Percentiles rank a stretch among this genome's conserved stretches.
Conservation (phyloP, 1,284 basidiomycete species). For the Papiliotrema nemorosa region DNA sequence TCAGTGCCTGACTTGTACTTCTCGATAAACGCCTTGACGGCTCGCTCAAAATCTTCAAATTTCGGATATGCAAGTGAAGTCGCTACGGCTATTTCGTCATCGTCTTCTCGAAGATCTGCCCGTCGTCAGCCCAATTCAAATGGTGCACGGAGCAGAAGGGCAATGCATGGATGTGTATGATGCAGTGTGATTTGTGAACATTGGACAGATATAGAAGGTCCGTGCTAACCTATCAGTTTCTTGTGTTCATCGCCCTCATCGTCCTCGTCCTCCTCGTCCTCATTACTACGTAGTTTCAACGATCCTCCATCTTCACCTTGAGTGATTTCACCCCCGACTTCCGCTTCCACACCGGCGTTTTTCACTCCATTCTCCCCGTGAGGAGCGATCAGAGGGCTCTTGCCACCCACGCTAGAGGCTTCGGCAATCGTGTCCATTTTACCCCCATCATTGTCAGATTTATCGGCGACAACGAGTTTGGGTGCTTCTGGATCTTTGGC, state of each 20-base stretch:
- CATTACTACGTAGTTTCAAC: neutral
- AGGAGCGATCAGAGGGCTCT: neutral
- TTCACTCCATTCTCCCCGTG: slow-evolving; percentile 4
- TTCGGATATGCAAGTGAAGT: neutral
- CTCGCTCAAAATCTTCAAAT: slow-evolving; percentile 1
- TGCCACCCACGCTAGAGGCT: neutral
- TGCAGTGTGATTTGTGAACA: neutral
- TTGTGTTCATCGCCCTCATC: too few relatives aligned
- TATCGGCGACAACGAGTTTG: neutral
- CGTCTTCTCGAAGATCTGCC: neutral
- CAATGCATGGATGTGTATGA: neutral
- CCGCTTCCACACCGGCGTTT: slow-evolving; percentile 6
- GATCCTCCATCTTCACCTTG: neutral
- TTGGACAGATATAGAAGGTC: neutral
- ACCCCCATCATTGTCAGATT: neutral
- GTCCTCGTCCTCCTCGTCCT: slow-evolving; percentile 4
- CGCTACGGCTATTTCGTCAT: slow-evolving; percentile 1
- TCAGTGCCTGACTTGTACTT: neutral
- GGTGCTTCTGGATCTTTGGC: neutral
- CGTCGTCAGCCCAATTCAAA: neutral
- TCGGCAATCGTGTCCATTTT: slow-evolving; percentile 5
- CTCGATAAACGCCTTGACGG: slow-evolving; percentile 1
- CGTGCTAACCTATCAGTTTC: slow-evolving; percentile 2
- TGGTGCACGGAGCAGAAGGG: neutral
- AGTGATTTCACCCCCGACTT: neutral